Evolutionary conservation across 495 filamentous ascomycete species (phyloP).

Genomic region (Immersiella caudata): DNA sequence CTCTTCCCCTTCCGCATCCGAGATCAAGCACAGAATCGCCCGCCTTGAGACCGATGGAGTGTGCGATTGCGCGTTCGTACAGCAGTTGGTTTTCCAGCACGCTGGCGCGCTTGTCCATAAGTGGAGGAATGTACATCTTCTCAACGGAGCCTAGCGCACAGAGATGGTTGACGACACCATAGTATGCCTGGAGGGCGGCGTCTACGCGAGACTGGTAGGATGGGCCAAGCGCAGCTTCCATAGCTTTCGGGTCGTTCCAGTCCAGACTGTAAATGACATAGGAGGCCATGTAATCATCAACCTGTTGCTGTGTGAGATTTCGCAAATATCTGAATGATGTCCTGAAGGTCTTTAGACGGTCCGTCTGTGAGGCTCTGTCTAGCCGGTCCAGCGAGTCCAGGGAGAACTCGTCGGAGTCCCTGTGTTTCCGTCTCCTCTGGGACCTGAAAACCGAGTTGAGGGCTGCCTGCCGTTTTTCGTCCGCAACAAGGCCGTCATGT

Average conservation of each 20-base stretch:
- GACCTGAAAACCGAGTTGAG: constrained; percentile 3
- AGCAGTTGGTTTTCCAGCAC: constrained; percentile 58
- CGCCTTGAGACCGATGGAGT: constrained; percentile 52
- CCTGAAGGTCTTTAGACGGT: constrained; percentile 58
- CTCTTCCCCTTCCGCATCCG: constrained; percentile 62
- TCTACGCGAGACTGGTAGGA: constrained; percentile 63
- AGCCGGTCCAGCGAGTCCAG: constrained; percentile 16
- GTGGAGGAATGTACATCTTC: constrained; percentile 70
- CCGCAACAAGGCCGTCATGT: constrained; percentile 25
- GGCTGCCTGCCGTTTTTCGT: constrained; percentile 24
- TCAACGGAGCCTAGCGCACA: constrained; percentile 68
- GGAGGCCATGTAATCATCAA: constrained; percentile 67
- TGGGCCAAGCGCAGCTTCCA: constrained; percentile 59
- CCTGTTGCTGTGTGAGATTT: constrained; percentile 59
- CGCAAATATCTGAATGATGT: constrained; percentile 59
- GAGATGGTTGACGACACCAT: constrained; percentile 65
- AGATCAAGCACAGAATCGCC: constrained; percentile 61
- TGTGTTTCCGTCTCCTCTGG: constrained; percentile 1
- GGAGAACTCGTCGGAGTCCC: neutral
- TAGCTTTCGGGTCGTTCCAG: constrained; percentile 61
- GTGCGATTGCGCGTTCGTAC: constrained; percentile 62
- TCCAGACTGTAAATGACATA: constrained; percentile 69
- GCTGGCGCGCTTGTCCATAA: constrained; percentile 60
- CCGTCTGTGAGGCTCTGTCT: constrained; percentile 55
- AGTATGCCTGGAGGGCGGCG: constrained; percentile 62